Evolutionary conservation across 192 early-diverging fungal species (phyloP), one percentile per base, ranked within the genome.

Genomic region (Powellomyces hirtus): DNA sequence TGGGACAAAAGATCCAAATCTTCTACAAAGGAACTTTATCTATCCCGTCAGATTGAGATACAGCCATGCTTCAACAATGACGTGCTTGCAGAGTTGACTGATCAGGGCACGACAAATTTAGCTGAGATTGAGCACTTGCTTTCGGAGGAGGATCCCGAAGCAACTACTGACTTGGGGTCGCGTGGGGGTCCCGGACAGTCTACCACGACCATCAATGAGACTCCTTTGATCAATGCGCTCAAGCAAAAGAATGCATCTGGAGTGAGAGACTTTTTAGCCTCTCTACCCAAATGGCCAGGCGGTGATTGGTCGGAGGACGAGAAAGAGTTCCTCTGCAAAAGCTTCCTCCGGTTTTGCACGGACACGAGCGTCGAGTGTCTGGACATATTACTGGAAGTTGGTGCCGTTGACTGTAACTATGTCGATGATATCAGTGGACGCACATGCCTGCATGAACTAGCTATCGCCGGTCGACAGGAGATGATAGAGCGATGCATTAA

Each of bases 1-100:
- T 99, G 94, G 94, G 97, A 99, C 86, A 99, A 99, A 81, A 87
- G 97, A 33, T 91, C 92, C 51, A 98, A 98, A 77, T 92, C 94
- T 2, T 91, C 89, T 52, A 99, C 94, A 27, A 99, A 97, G 69
- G 97, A 99, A 72, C 85, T 99, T 35, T 99, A 98, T 68, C 85
- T 99, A 10, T 90, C 93, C 1, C 89, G 97, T 11, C 97, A 99
- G 74, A 88, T 99, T 36, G 97, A 99, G 57, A 91, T 98, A 20
- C 96, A 97, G 51, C 97, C 95, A 1, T 95, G 92, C 74, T 99
- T 99, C 76, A 98, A 98, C 77, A 90, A 89, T 60, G 92, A 96
- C 35, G 84, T 94, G 26, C 84, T 99, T 57, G 85, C 92, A 18
- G 93, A 96, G 56, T 74, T 99, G 29, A 89, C 91, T 0, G 97